A percentile compares a stretch with the other conserved stretches of the same genome.
Conservation (phyloP, 192 early-diverging fungal species). For the Backusella westeae region DNA sequence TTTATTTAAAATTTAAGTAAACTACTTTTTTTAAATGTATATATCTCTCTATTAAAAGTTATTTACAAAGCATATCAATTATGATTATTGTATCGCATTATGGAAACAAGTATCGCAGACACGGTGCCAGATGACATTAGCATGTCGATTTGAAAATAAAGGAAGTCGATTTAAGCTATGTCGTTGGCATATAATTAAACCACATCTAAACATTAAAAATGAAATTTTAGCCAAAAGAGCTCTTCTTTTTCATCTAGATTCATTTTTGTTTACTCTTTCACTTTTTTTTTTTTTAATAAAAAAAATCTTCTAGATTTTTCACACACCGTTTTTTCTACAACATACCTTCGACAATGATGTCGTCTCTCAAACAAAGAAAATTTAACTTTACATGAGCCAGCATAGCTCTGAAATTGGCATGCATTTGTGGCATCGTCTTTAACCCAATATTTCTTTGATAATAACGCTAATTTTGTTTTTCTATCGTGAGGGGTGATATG, state of each 20-base stretch:
- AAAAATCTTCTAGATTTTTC: not conserved
- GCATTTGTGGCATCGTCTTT: constrained; percentile 9
- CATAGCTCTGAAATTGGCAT: constrained; percentile 24
- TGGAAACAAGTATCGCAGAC: constrained; percentile 26
- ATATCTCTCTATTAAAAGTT: not conserved
- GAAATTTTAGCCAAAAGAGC: not conserved
- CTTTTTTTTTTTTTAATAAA: not conserved
- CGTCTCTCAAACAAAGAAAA: constrained; percentile 27
- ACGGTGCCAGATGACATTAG: constrained; percentile 12
- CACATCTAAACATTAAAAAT: constrained; percentile 19
- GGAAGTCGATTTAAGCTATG: constrained; percentile 31
- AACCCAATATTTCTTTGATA: constrained; percentile 25
- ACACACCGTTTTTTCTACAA: not conserved
- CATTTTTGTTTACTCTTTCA: not conserved
- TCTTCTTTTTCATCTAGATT: too few species aligned
- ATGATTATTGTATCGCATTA: constrained; percentile 1
- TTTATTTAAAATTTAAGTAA: not conserved
- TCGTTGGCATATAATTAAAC: constrained; percentile 23
- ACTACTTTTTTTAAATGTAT: not conserved
- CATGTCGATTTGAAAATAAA: constrained; percentile 10
- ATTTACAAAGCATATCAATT: not conserved
- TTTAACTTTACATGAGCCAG: constrained; percentile 1
- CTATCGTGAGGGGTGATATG: constrained; percentile 13
- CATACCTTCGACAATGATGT: constrained; percentile 35
- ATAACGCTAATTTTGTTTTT: constrained; percentile 9